A percentile compares a stretch with the other conserved stretches of the same genome.
These are phyloP conservation scores for Auricularia sp. DNA, from an alignment of 768 basidiomycete species.

Conservation along the genomic window DNA sequence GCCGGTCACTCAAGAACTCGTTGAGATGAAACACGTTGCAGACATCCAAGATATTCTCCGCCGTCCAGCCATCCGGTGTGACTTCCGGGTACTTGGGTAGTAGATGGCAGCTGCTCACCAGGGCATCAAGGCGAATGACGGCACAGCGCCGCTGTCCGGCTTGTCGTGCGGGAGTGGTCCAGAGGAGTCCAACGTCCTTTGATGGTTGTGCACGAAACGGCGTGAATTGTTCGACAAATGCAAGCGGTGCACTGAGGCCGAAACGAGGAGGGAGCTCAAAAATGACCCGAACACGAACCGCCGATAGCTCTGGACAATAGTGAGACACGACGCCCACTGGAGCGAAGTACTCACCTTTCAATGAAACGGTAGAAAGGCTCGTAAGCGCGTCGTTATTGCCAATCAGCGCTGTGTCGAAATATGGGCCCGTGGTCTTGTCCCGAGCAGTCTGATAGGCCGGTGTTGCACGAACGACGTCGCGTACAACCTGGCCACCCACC, in stretches of 20 bases:
- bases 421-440: neutral
- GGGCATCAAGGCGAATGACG: neutral
- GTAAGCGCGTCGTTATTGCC: neutral
- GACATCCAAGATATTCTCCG: too few species aligned
- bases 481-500: neutral
- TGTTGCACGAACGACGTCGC: slow-evolving; percentile 5
- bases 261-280: slow-evolving; percentile 5
- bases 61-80: too few species aligned
- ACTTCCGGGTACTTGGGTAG: neutral
- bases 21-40: too few species aligned
- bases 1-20: too few species aligned
- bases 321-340: neutral
- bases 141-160: neutral
- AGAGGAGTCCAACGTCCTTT: neutral
- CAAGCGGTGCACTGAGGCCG: slow-evolving; percentile 8
- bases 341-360: neutral
- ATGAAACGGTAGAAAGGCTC: neutral
- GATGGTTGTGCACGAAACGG: slow-evolving; percentile 1
- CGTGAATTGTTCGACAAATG: slow-evolving; percentile 19
- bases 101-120: neutral
- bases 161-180: neutral
- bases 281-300: slow-evolving; percentile 6
- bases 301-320: slow-evolving; percentile 2
- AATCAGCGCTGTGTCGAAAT: slow-evolving; percentile 8
- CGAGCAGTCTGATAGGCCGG: neutral